A percentile compares a stretch with the other conserved stretches of the same genome.
phyloP scores from a whole-genome alignment of 352 stramenopile genomes.

The Phytophthora uliginosa region DNA sequence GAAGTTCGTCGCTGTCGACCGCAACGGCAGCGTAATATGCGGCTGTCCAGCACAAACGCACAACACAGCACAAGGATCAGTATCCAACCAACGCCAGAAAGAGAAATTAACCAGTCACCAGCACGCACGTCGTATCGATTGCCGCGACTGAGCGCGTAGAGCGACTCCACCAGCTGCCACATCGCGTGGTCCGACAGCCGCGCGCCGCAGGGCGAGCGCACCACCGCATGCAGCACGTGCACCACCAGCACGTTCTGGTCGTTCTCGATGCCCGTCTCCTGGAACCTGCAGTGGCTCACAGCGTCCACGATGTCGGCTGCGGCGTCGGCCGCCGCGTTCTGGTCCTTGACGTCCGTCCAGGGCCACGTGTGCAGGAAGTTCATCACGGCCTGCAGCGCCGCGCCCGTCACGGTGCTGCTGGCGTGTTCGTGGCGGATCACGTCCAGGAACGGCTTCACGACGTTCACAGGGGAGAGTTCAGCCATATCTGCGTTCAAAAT shows the following conservation, averaged over 20 bases:
- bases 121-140: constrained; percentile 65
- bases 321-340: constrained; percentile 52
- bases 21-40: constrained; percentile 71
- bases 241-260: constrained; percentile 95
- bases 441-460: constrained; percentile 95
- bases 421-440: constrained; percentile 95
- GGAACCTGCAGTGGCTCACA: constrained; percentile 95
- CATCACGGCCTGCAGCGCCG: constrained; percentile 95
- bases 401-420: constrained; percentile 93
- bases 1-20: constrained; percentile 68
- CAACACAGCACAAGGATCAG: not conserved
- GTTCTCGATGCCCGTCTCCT: constrained; percentile 92
- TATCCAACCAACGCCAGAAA: not conserved
- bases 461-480: constrained; percentile 65
- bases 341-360: constrained; percentile 57
- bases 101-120: not conserved
- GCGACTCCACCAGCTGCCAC: constrained; percentile 96
- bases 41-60: constrained; percentile 38
- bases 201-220: constrained; percentile 84
- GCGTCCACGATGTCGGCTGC: constrained; percentile 92
- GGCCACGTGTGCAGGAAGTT: constrained; percentile 95
- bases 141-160: constrained; percentile 94
- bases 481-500: constrained; percentile 51
- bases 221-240: constrained; percentile 94
- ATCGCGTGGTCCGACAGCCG: constrained; percentile 94